These are phyloP conservation scores for Orychophragmus violaceus DNA, from an alignment of 345 rosid genomes.

Conservation along the genomic window DNA sequence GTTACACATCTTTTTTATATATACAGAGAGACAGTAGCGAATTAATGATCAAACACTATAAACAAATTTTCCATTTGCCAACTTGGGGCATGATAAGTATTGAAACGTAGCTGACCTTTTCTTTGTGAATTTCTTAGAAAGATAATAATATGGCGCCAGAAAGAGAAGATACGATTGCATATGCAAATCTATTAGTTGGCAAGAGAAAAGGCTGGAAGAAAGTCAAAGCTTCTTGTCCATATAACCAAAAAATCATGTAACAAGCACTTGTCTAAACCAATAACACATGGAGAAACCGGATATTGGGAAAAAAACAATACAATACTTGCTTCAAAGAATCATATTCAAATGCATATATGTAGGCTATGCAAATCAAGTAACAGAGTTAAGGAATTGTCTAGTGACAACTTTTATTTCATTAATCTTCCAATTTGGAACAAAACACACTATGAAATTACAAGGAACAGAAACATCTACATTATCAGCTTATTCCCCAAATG, in stretches of 20 bases:
- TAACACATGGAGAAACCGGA: not conserved
- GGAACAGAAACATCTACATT: slow-evolving; percentile 10
- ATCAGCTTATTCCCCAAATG: slow-evolving; percentile 6
- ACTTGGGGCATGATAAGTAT: not conserved
- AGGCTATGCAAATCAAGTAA: not conserved
- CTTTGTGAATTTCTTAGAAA: not conserved
- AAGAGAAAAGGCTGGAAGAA: not conserved
- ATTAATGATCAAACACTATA: not conserved
- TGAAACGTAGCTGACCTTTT: not conserved
- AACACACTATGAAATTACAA: slow-evolving; percentile 3
- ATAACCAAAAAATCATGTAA: not conserved
- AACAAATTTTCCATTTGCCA: not conserved
- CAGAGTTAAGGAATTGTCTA: not conserved
- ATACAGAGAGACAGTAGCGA: not conserved
- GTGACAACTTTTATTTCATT: slow-evolving; percentile 9
- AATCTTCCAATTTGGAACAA: slow-evolving; percentile 5
- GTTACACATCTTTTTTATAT: not conserved
- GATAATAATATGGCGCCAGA: not conserved
- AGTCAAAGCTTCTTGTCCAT: not conserved
- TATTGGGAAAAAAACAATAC: not conserved
- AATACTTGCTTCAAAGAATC: not conserved
- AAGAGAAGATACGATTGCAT: not conserved
- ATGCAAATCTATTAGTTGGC: not conserved
- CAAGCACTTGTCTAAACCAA: not conserved
- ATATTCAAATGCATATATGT: not conserved